Base-by-base conservation (phyloP, 2,329 filamentous ascomycete species). In the Elsinoe ampelina region DNA sequence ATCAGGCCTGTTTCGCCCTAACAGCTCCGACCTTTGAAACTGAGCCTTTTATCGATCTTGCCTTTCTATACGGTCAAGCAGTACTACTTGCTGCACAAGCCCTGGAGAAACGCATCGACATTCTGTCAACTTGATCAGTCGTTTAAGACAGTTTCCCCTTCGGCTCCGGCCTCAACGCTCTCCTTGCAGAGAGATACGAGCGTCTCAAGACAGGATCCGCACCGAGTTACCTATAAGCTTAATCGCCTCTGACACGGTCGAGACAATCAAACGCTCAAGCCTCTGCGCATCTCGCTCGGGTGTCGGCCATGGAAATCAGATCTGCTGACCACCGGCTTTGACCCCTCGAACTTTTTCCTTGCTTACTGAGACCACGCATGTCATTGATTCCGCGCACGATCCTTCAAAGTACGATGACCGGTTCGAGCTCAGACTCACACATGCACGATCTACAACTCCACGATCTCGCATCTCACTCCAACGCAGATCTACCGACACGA, bases 151-250 rank as follows among this genome's bases (percentile, higher is more conserved):
- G 13, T 36, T 39, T 39, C 32, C 48, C 34, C 34, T 13, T 39
- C 17, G 15, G 19, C 48, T 20, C 8, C 45, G 17, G 15, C n/a
- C 45, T 34, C 45, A 50, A 36, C 45, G 30, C 34, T 26, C 15
- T 12, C 5, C 48, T 39, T 39, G 19, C 32, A 52, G 26, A 52
- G 26, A 26, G 15, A 52, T 52, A 52, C 48, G 48, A 52, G n/a
- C 32, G 6, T n/a, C 17, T 52, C 19, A 30, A 43, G 41, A 43
- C 41, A 43, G 41, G 41, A 43, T 43, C 17, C 41, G 41, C 41
- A 20, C 22, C 5, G 22, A 12, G 22, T 22, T 22, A 11, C 35
- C 41, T 20, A 22, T 43, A 43, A 45, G 41, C 19, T 26, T 45
- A 43, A 45, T 45, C 41, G 19, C 41, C 5, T 45, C 41, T 45